Percentiles rank a stretch among this genome's conserved stretches.
These are phyloP conservation scores for Fusarium dimerum DNA, from an alignment of 2,329 filamentous ascomycete genomes.

Conservation along the genomic window DNA sequence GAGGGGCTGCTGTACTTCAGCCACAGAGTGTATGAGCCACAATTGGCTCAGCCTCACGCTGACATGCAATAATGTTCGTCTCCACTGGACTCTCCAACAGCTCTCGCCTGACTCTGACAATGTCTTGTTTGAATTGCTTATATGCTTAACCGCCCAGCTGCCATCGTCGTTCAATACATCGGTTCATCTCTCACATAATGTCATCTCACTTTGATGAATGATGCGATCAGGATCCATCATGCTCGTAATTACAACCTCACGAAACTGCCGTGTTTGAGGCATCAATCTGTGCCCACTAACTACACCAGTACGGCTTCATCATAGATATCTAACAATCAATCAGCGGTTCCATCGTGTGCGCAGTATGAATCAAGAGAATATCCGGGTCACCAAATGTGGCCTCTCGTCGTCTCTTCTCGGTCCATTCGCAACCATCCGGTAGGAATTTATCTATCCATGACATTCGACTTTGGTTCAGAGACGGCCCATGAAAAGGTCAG, in stretches of 20 bases:
- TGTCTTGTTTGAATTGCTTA: background rate
- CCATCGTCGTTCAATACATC: background rate
- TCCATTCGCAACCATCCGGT: background rate
- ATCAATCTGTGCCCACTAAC: background rate
- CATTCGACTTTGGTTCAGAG: slow-evolving; percentile 12
- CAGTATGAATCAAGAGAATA: background rate
- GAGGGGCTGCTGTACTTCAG: slow-evolving; percentile 26
- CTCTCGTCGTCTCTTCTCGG: slow-evolving; percentile 3
- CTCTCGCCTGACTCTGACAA: no score
- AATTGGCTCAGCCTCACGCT: background rate
- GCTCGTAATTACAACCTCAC: slow-evolving; percentile 12
- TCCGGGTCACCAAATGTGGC: slow-evolving; percentile 3
- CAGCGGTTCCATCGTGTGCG: background rate
- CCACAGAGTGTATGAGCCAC: slow-evolving; percentile 1
- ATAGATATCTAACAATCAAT: background rate
- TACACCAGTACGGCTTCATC: background rate
- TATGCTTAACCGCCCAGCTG: slow-evolving; percentile 2
- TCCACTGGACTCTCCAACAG: no score
- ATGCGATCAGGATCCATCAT: slow-evolving; percentile 6
- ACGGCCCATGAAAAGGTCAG: slow-evolving; percentile 12
- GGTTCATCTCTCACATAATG: background rate
- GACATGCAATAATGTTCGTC: background rate
- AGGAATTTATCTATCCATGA: slow-evolving; percentile 3
- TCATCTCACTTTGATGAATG: background rate
- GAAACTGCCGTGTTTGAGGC: slow-evolving; percentile 4